Evolutionary conservation across 331 rosid species (phyloP).

Genomic region (Saraca asoca): DNA sequence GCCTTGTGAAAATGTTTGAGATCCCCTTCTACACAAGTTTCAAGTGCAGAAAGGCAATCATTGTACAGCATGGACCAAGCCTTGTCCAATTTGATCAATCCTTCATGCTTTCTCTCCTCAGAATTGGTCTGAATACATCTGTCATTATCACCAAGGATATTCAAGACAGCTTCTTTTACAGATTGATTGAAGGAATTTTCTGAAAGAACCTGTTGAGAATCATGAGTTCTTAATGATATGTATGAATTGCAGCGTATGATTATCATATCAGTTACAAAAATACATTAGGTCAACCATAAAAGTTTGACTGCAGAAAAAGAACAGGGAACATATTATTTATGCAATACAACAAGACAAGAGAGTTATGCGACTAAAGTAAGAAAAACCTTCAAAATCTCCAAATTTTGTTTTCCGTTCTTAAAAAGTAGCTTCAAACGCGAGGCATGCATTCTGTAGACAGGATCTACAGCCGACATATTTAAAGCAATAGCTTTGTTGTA

Average conservation of each 20-base stretch:
- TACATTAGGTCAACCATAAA: background rate
- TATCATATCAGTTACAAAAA: slow-evolving; percentile 15
- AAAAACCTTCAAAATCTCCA: slow-evolving; percentile 74
- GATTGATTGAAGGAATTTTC: slow-evolving; percentile 65
- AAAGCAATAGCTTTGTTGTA: slow-evolving; percentile 75
- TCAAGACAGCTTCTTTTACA: slow-evolving; percentile 55
- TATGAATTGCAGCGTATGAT: slow-evolving; percentile 24
- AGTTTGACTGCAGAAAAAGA: slow-evolving; percentile 10
- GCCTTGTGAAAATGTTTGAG: slow-evolving; percentile 98
- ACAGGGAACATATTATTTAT: too few species aligned
- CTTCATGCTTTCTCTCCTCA: slow-evolving; percentile 58
- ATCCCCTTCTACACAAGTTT: slow-evolving; percentile 95
- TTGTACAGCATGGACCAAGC: slow-evolving; percentile 78
- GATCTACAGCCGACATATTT: slow-evolving; percentile 90
- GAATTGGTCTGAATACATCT: slow-evolving; percentile 39
- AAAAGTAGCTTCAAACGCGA: slow-evolving; percentile 86
- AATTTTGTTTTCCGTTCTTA: slow-evolving; percentile 63
- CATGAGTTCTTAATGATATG: slow-evolving; percentile 17
- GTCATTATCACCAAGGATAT: slow-evolving; percentile 53
- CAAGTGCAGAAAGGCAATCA: slow-evolving; percentile 89
- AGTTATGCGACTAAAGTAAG: slow-evolving; percentile 26
- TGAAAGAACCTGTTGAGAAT: slow-evolving; percentile 70
- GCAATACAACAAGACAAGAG: background rate
- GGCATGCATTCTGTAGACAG: slow-evolving; percentile 97
- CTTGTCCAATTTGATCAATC: slow-evolving; percentile 55